Base-by-base conservation (phyloP, 495 filamentous ascomycete species). In the Aspergillus olivimuriae region DNA sequence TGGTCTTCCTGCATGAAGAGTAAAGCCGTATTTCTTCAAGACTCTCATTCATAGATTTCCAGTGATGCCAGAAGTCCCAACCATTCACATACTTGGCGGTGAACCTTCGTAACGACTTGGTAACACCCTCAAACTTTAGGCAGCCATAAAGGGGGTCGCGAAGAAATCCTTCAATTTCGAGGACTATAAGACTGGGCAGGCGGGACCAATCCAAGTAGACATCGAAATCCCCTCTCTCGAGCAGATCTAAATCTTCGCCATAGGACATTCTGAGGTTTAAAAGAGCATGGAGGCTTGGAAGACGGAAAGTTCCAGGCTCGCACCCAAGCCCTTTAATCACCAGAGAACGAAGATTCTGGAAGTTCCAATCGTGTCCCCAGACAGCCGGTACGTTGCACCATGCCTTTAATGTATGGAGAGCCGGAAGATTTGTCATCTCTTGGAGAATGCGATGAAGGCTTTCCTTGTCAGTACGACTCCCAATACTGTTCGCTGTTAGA, bases 331-430 rank as follows among this genome's bases (percentile, higher is more conserved):
- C 37, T 39, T 39, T 39, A 39, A 39, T 22, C 19, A 15, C 37
- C 16, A 39, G 37, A 39, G 23, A 39, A 39, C 37, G 37, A 22
- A 39, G 37, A 24, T 39, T 39, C 24, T 39, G 37, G 24, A 39
- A 39, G 18, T 39, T 39, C 37, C 37, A 39, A 39, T 39, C 15
- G 16, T 39, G 37, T 39, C 37, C 24, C 37, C 37, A 39, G 37
- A 24, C 37, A 22, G 24, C 37, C 8, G 37, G 37, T 22, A 14
- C 19, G 21, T 21, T 24, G 23, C 37, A 39, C 37, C 16, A 39
- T 22, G 24, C 37, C 24, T 24, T 39, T 21, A 39, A 39, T 22
- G 21, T 22, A 24, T 22, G 37, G 19, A 39, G 37, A 39, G 16
- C 37, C 18, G 37, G 37, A 39, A 39, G 21, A 14, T 24, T 14